These are phyloP conservation scores for Solanum etuberosum DNA, from an alignment of 257 asterid genomes.

Conservation along the genomic window DNA sequence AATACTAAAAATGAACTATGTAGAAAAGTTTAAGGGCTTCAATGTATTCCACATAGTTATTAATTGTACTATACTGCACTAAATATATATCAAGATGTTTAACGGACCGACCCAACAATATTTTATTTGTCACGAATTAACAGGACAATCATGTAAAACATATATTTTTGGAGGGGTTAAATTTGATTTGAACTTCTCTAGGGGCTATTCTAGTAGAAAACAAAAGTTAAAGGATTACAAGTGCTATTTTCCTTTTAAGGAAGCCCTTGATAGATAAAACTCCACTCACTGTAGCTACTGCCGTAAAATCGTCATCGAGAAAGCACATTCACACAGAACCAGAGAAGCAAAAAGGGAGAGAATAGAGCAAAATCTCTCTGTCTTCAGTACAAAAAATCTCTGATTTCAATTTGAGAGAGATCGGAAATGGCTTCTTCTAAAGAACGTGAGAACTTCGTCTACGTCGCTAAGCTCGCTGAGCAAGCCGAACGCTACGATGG, in stretches of 20 bases:
- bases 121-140: background rate
- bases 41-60: too few relatives aligned
- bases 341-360: background rate
- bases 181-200: background rate
- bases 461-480: constrained; percentile 30
- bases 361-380: background rate
- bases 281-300: background rate
- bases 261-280: background rate
- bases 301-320: background rate
- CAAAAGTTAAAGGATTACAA: background rate
- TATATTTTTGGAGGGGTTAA: background rate
- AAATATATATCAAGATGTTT: too few relatives aligned
- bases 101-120: background rate
- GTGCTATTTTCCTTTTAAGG: background rate
- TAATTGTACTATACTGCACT: too few relatives aligned
- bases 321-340: background rate
- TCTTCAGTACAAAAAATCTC: background rate
- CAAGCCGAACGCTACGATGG: constrained; percentile 35
- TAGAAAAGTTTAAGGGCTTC: too few relatives aligned
- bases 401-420: background rate
- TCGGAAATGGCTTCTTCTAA: constrained; percentile 25
- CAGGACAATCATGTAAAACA: background rate
- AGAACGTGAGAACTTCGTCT: constrained; percentile 24
- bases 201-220: background rate
- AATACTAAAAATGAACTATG: too few relatives aligned